phyloP scores from a whole-genome alignment of 2,329 filamentous ascomycete species.

The Hypoxylon sp. region DNA sequence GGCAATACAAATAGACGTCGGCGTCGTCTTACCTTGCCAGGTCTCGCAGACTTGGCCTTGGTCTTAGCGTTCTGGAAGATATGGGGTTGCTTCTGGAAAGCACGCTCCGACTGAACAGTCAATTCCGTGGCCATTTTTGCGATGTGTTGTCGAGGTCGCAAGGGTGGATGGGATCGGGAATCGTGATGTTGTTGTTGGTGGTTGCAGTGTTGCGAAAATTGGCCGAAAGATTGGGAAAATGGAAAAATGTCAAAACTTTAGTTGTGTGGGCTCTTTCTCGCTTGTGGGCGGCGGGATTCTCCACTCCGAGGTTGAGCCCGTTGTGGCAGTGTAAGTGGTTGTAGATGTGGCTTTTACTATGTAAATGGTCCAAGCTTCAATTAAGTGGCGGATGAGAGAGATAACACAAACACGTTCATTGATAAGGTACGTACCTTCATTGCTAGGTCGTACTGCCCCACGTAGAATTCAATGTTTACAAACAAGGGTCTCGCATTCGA shows the following conservation, averaged over 20 bases:
- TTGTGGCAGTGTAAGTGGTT: too few species aligned
- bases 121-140: constrained; percentile 95
- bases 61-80: constrained; percentile 99
- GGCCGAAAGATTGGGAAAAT: constrained; percentile 23
- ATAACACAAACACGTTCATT: too few species aligned
- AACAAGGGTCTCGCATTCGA: constrained; percentile 29
- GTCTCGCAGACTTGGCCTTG: constrained; percentile 83
- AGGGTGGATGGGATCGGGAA: constrained; percentile 46
- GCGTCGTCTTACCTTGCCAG: constrained; percentile 79
- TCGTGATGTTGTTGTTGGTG: constrained; percentile 36
- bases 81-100: constrained; percentile 99
- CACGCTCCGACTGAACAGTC: constrained; percentile 99
- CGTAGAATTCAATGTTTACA: constrained; percentile 34
- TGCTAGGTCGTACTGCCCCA: constrained; percentile 15
- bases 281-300: constrained; percentile 26
- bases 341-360: not conserved
- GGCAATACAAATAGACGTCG: not conserved
- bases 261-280: constrained; percentile 38
- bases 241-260: constrained; percentile 33
- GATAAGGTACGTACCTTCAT: not conserved
- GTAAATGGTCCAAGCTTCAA: too few species aligned
- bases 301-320: constrained; percentile 20
- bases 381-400: too few species aligned
- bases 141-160: constrained; percentile 54
- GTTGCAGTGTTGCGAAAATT: constrained; percentile 36